Conservation (phyloP, 164 flowering plant genomes). For the Amborella trichopoda region DNA sequence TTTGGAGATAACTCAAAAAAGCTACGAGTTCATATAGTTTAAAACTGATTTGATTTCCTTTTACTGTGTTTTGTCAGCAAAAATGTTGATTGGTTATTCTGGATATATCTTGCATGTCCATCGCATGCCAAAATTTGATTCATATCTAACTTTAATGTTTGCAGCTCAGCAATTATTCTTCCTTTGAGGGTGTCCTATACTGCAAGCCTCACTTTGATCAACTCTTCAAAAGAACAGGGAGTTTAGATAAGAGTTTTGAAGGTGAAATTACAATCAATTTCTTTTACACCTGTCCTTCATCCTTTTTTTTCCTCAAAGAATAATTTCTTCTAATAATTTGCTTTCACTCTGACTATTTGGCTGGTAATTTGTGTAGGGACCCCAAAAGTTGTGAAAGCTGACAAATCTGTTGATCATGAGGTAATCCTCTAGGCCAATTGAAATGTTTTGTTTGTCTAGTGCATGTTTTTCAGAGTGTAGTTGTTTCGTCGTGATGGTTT, state of each 20-base stretch:
- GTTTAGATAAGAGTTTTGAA: conserved; percentile 91
- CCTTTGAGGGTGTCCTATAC: conserved; percentile 88
- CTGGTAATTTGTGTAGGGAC: conserved; percentile 24
- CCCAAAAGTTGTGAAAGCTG: conserved; percentile 42
- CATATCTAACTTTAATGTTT: conserved; percentile 3
- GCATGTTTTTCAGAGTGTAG: not conserved
- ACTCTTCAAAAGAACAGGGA: conserved; percentile 84
- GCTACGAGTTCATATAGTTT: no score
- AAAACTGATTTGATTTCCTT: no score
- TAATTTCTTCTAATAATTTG: not conserved
- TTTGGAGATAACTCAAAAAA: no score
- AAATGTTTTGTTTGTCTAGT: not conserved
- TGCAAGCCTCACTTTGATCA: conserved; percentile 98
- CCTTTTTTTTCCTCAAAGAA: not conserved
- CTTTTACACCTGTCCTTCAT: not conserved
- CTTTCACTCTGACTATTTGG: not conserved
- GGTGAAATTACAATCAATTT: conserved; percentile 23
- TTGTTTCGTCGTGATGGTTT: not conserved
- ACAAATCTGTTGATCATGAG: conserved; percentile 46
- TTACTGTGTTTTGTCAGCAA: no score
- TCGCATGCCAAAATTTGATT: no score
- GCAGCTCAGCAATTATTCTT: conserved; percentile 73
- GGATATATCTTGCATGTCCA: not conserved
- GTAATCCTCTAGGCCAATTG: conserved; percentile 14
- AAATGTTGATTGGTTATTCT: not conserved